Conservation (phyloP, 2,329 filamentous ascomycete genomes). For the Graphiopsis chlorocephala region DNA sequence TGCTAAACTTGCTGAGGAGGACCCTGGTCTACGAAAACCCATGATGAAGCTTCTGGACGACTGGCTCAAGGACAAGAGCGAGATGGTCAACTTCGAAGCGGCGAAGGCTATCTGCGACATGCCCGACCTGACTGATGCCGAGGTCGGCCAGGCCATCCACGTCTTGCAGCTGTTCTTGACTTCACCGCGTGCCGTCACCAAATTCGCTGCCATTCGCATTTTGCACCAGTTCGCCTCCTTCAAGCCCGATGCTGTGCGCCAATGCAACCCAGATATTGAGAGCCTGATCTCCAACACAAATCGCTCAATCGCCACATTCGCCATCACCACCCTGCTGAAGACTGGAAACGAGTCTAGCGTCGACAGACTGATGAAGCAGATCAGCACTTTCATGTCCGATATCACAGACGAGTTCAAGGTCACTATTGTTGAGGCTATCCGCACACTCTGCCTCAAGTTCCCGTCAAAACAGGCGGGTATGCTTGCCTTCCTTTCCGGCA, state of each 20-base stretch:
- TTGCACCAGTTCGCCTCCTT: conserved; percentile 95
- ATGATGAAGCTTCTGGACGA: conserved; percentile 97
- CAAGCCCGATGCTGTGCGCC: conserved; percentile 87
- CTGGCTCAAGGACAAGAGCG: conserved; percentile 97
- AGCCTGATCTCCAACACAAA: conserved; percentile 95
- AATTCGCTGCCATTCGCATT: conserved; percentile 95
- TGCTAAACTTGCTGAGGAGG: conserved; percentile 90
- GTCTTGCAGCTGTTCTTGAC: conserved; percentile 95
- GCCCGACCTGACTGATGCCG: conserved; percentile 85
- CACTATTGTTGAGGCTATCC: conserved; percentile 98
- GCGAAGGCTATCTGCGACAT: conserved; percentile 97
- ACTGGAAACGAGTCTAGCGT: conserved; percentile 97
- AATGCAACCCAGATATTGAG: conserved; percentile 97
- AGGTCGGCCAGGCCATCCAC: conserved; percentile 89
- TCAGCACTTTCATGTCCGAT: conserved; percentile 96
- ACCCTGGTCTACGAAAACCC: conserved; percentile 80
- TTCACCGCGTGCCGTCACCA: conserved; percentile 90
- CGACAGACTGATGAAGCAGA: conserved; percentile 97
- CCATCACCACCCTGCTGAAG: conserved; percentile 96
- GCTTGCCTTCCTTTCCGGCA: conserved; percentile 95
- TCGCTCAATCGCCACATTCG: conserved; percentile 95
- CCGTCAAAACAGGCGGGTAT: conserved; percentile 97
- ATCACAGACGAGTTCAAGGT: conserved; percentile 99
- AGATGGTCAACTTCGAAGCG: conserved; percentile 99
- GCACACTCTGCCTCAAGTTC: conserved; percentile 95